Percentiles rank a stretch among this genome's conserved stretches.
phyloP scores from a whole-genome alignment of 2,329 filamentous ascomycete species.

The Zasmidium citrigriseum region DNA sequence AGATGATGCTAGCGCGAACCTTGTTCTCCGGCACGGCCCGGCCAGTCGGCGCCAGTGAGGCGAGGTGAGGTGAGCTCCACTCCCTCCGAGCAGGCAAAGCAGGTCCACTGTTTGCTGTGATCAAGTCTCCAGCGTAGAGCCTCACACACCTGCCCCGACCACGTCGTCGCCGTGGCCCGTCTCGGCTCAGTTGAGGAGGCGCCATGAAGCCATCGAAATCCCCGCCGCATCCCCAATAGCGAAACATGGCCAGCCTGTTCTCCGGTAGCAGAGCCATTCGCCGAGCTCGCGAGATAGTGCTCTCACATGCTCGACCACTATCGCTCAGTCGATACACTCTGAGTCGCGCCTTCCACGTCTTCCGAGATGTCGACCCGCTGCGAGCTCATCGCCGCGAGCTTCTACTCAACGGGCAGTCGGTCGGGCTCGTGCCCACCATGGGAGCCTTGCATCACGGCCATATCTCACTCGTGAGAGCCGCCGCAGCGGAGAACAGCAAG shows the following conservation, averaged over 20 bases:
- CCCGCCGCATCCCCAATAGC: too few relatives aligned
- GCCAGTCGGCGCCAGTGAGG: not conserved
- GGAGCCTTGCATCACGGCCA: slow-evolving; percentile 94
- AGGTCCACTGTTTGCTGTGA: not conserved
- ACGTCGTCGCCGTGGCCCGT: too few relatives aligned
- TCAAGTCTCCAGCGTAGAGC: not conserved
- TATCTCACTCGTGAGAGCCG: slow-evolving; percentile 78
- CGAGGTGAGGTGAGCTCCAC: not conserved
- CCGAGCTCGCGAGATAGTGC: not conserved
- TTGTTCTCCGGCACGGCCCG: not conserved
- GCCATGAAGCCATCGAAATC: too few relatives aligned
- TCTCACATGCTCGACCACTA: not conserved
- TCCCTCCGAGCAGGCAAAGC: not conserved
- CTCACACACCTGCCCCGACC: too few relatives aligned
- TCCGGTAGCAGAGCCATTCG: not conserved
- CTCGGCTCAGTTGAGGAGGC: too few relatives aligned
- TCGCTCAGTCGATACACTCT: too few relatives aligned
- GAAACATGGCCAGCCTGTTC: slow-evolving; percentile 4
- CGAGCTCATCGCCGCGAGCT: slow-evolving; percentile 70
- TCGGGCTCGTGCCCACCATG: slow-evolving; percentile 96
- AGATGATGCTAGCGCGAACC: not conserved
- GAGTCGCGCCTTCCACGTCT: slow-evolving; percentile 61
- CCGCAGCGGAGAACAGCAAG: slow-evolving; percentile 79
- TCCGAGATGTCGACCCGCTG: slow-evolving; percentile 72
- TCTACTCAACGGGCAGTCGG: slow-evolving; percentile 65